phyloP scores from a whole-genome alignment of 805 yeast species.

The Clavispora fructus region DNA sequence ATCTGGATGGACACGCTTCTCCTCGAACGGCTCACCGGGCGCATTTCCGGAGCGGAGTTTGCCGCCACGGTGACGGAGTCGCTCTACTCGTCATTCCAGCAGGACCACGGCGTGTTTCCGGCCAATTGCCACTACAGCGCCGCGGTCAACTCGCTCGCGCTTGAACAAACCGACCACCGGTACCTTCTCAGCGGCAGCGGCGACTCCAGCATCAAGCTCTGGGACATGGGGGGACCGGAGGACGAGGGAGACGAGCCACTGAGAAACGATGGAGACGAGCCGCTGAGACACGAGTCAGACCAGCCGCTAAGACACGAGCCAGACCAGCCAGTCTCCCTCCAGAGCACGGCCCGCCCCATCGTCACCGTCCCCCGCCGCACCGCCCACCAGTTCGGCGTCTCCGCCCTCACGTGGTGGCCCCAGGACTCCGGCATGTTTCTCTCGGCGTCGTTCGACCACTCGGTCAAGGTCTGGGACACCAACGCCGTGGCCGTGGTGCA shows the following conservation, averaged over 20 bases:
- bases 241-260: too few species aligned
- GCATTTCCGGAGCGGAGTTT: slow-evolving; percentile 27
- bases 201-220: slow-evolving; percentile 61
- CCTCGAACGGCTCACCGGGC: slow-evolving; percentile 28
- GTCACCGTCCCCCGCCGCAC: slow-evolving; percentile 35
- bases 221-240: slow-evolving; percentile 40
- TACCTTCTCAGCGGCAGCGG: slow-evolving; percentile 68
- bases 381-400: slow-evolving; percentile 67
- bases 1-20: slow-evolving; percentile 35
- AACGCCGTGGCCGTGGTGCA: slow-evolving; percentile 60
- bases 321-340: neutral
- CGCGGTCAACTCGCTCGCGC: slow-evolving; percentile 52
- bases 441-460: slow-evolving; percentile 73
- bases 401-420: slow-evolving; percentile 84
- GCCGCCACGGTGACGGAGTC: slow-evolving; percentile 33
- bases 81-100: slow-evolving; percentile 27
- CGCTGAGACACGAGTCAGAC: too few species aligned
- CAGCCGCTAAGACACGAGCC: too few species aligned
- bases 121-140: slow-evolving; percentile 43
- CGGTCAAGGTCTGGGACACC: slow-evolving; percentile 79
- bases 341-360: slow-evolving; percentile 7
- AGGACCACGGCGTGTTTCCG: slow-evolving; percentile 31
- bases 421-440: slow-evolving; percentile 81
- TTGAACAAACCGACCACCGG: slow-evolving; percentile 44
- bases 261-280: too few species aligned